These are phyloP conservation scores for Coniochaeta sp. DNA, from an alignment of 2,329 filamentous ascomycete genomes.

Conservation along the genomic window DNA sequence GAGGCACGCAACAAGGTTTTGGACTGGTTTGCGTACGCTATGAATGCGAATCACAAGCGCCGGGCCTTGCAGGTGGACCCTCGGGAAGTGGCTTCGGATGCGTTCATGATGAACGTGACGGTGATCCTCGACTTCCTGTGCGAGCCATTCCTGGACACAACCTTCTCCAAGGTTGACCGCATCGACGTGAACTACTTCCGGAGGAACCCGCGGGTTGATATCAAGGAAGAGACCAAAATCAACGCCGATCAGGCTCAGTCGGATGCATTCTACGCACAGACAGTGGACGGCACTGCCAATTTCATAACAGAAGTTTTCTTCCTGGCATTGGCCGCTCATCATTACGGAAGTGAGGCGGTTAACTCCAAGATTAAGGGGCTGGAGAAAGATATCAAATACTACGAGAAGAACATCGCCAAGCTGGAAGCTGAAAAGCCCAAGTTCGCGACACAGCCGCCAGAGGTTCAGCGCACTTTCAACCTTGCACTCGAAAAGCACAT, in stretches of 20 bases:
- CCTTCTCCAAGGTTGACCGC: conserved; percentile 81
- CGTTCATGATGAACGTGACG: conserved; percentile 96
- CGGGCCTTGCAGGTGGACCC: conserved; percentile 80
- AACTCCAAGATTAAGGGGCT: conserved; percentile 67
- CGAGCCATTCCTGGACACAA: conserved; percentile 95
- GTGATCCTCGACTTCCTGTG: conserved; percentile 81
- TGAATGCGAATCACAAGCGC: conserved; percentile 93
- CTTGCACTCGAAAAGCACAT: conserved; percentile 65
- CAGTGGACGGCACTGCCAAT: conserved; percentile 67
- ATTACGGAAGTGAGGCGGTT: conserved; percentile 87
- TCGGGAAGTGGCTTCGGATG: conserved; percentile 78
- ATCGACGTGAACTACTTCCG: conserved; percentile 86
- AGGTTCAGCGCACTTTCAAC: conserved; percentile 65
- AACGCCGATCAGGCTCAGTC: conserved; percentile 87
- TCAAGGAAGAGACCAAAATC: conserved; percentile 91
- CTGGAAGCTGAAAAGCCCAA: conserved; percentile 78
- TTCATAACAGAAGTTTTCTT: conserved; percentile 98
- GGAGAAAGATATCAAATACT: conserved; percentile 53
- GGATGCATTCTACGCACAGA: conserved; percentile 70
- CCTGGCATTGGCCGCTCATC: conserved; percentile 84
- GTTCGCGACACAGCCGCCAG: conserved; percentile 57
- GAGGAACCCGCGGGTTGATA: conserved; percentile 72
- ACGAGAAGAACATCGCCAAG: conserved; percentile 59
- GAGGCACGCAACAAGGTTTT: conserved; percentile 68
- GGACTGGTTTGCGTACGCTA: conserved; percentile 84